Evolutionary conservation across 129 eudicot species (phyloP).

Genomic region (Logfia minima): DNA sequence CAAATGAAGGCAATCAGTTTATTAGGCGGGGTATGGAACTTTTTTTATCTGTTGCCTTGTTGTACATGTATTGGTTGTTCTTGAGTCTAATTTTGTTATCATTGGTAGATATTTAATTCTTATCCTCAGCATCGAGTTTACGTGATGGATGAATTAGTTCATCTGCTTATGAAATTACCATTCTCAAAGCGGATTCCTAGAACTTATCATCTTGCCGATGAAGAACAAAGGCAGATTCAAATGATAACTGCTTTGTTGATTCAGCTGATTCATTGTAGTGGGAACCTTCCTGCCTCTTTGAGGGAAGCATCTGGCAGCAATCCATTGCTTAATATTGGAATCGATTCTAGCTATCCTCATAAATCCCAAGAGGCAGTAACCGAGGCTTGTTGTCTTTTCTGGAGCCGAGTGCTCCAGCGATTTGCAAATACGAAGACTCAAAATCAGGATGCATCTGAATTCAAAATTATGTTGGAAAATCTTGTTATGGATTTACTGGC

Average conservation of each 20-base stretch:
- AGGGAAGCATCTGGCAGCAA: constrained; percentile 50
- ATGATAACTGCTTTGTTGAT: constrained; percentile 77
- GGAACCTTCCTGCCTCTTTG: constrained; percentile 82
- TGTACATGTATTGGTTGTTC: constrained; percentile 16
- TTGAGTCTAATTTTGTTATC: constrained; percentile 15
- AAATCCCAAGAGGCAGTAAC: constrained; percentile 89
- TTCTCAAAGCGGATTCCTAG: constrained; percentile 71
- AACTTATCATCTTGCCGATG: constrained; percentile 92
- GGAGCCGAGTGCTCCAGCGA: constrained; percentile 93
- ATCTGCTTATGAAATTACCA: constrained; percentile 75
- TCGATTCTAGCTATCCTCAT: constrained; percentile 63
- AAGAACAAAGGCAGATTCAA: constrained; percentile 96
- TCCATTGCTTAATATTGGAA: constrained; percentile 55
- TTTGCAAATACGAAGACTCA: constrained; percentile 73
- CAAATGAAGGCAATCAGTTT: constrained; percentile 89
- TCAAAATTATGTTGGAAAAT: constrained; percentile 81
- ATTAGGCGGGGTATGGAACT: constrained; percentile 73
- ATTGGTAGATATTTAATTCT: constrained; percentile 63
- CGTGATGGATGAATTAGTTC: constrained; percentile 86
- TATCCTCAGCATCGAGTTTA: constrained; percentile 81
- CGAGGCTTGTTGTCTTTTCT: constrained; percentile 83
- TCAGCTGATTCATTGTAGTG: constrained; percentile 86
- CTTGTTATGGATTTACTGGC: constrained; percentile 77
- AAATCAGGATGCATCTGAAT: constrained; percentile 85
- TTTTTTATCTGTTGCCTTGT: constrained; percentile 16